phyloP scores from a whole-genome alignment of 2,329 filamentous ascomycete species.

The Coniella lustricola region DNA sequence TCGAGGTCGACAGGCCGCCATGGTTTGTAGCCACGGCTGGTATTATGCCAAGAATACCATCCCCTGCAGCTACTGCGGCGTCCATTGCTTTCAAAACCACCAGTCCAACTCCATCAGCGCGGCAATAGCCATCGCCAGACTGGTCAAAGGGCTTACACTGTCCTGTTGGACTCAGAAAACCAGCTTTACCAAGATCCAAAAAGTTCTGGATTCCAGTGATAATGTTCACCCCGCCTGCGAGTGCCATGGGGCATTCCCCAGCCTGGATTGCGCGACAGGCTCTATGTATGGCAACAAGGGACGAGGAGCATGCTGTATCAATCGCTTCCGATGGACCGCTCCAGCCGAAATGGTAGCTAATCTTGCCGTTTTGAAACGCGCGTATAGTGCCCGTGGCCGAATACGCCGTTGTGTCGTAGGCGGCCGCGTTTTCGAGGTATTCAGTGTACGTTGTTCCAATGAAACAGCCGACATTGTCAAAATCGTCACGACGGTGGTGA shows the following conservation, averaged over 20 bases:
- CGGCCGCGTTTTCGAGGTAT: too few relatives aligned
- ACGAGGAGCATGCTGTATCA: slow-evolving; percentile 33
- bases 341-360: slow-evolving; percentile 36
- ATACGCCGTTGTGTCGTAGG: too few relatives aligned
- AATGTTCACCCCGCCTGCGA: slow-evolving; percentile 33
- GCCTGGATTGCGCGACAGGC: slow-evolving; percentile 19
- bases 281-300: slow-evolving; percentile 27
- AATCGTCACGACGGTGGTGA: too few relatives aligned
- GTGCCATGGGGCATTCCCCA: slow-evolving; percentile 26
- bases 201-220: slow-evolving; percentile 23
- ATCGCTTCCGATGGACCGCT: slow-evolving; percentile 32
- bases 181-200: slow-evolving; percentile 27
- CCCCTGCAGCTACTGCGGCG: too few relatives aligned
- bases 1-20: too few relatives aligned
- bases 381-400: too few relatives aligned
- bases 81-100: slow-evolving; percentile 47
- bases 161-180: slow-evolving; percentile 36
- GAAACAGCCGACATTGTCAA: too few relatives aligned
- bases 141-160: slow-evolving; percentile 42
- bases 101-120: slow-evolving; percentile 40
- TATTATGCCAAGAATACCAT: too few relatives aligned
- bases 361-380: slow-evolving; percentile 22
- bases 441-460: neutral
- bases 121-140: slow-evolving; percentile 47
- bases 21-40: too few relatives aligned